phyloP scores from a whole-genome alignment of 345 rosid species.

The Chamaenerion angustifolium region DNA sequence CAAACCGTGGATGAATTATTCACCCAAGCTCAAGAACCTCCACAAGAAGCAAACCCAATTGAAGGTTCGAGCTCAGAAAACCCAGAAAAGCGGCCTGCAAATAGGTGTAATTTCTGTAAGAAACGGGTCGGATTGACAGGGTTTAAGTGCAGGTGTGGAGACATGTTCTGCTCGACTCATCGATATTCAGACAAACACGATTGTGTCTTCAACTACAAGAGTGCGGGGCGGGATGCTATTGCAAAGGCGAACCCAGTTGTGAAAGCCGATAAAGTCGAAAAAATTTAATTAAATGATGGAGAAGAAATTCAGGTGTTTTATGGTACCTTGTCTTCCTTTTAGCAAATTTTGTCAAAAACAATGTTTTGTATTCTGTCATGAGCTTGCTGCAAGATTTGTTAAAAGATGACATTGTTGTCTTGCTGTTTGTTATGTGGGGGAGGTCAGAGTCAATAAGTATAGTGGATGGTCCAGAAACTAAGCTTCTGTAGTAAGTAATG shows the following conservation, averaged over 20 bases:
- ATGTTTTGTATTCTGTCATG: too few relatives aligned
- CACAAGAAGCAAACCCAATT: neutral
- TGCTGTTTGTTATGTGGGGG: too few relatives aligned
- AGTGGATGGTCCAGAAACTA: too few relatives aligned
- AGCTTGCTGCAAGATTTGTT: too few relatives aligned
- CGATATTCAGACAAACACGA: conserved; percentile 38
- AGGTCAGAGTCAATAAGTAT: too few relatives aligned
- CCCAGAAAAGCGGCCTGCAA: conserved; percentile 10
- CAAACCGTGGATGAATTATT: neutral
- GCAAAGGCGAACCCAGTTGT: conserved; percentile 40
- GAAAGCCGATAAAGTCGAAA: conserved; percentile 37
- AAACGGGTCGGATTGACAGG: conserved; percentile 35
- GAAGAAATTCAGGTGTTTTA: neutral
- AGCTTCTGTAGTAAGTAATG: too few relatives aligned
- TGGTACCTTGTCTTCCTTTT: too few relatives aligned
- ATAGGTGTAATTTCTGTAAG: conserved; percentile 26
- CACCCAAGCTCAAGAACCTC: neutral
- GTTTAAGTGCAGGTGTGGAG: conserved; percentile 34
- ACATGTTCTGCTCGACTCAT: conserved; percentile 30
- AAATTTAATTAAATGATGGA: conserved; percentile 15
- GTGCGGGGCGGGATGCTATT: conserved; percentile 28
- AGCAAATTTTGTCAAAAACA: too few relatives aligned
- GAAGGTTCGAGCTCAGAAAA: conserved; percentile 9
- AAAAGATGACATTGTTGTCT: too few relatives aligned
- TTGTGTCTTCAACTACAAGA: conserved; percentile 27